Conservation (phyloP, 2,329 filamentous ascomycete genomes). For the Botrytis sinoallii region DNA sequence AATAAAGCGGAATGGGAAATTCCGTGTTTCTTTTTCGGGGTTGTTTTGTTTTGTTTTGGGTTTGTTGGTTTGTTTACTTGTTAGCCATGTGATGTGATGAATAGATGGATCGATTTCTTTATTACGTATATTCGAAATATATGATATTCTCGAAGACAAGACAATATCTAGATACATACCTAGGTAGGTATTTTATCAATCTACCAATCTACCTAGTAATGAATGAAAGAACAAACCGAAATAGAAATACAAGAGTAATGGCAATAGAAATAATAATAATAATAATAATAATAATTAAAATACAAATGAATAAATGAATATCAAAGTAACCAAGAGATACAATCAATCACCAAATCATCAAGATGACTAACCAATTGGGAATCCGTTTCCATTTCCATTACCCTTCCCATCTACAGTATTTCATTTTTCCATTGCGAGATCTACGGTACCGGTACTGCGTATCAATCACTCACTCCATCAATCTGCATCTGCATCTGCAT, state of each 20-base stretch:
- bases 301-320: background rate
- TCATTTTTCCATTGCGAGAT: no score
- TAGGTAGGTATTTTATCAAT: no score
- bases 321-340: background rate
- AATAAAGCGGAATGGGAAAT: background rate
- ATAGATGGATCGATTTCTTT: background rate
- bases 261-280: background rate
- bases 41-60: background rate
- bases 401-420: background rate
- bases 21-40: background rate
- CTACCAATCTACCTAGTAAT: background rate
- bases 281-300: background rate
- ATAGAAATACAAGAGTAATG: background rate
- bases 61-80: background rate
- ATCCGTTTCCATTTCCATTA: background rate
- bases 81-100: background rate
- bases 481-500: no score
- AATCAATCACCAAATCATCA: background rate
- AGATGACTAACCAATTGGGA: background rate
- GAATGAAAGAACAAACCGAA: background rate
- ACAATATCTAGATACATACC: background rate
- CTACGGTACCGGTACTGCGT: no score
- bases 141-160: background rate
- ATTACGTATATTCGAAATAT: background rate
- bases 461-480: no score